Conservation (phyloP, 2,329 filamentous ascomycete genomes). For the Boeremia lycopersici region DNA sequence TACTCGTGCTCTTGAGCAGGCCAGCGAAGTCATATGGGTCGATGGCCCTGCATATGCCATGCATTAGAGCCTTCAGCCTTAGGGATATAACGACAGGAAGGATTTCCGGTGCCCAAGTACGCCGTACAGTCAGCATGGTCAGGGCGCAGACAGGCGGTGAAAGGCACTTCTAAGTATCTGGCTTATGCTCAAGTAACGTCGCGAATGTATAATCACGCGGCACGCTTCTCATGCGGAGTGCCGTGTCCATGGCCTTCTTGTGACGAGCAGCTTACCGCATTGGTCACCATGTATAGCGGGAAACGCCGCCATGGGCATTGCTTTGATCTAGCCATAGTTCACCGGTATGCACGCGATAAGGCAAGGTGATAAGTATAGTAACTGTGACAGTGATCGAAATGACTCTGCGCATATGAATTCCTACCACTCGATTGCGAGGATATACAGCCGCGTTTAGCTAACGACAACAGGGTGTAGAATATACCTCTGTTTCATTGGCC, state of each 20-base stretch:
- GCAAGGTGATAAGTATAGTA: constrained; percentile 18
- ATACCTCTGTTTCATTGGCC: constrained; percentile 19
- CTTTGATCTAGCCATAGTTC: constrained; percentile 10
- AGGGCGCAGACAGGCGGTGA: constrained; percentile 10
- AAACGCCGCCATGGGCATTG: neutral
- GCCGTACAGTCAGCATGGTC: constrained; percentile 14
- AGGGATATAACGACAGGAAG: constrained; percentile 2
- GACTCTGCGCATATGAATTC: constrained; percentile 18
- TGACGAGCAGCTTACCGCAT: constrained; percentile 13
- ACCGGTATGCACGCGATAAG: constrained; percentile 29
- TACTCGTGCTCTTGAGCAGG: neutral
- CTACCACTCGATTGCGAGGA: constrained; percentile 19
- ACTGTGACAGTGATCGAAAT: constrained; percentile 6
- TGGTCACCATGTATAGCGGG: neutral
- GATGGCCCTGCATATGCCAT: constrained; percentile 10
- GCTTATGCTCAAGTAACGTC: neutral
- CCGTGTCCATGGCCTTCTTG: constrained; percentile 5
- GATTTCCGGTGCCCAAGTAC: neutral
- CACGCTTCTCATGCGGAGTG: constrained; percentile 14
- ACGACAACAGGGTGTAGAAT: constrained; percentile 17
- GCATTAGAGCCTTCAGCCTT: neutral
- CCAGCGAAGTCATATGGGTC: constrained; percentile 1
- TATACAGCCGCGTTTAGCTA: constrained; percentile 30
- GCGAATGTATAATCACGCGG: constrained; percentile 18
- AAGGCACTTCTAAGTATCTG: neutral